These are phyloP conservation scores for Pseudogymnoascus sp. DNA, from an alignment of 2,329 filamentous ascomycete species.

Conservation along the genomic window DNA sequence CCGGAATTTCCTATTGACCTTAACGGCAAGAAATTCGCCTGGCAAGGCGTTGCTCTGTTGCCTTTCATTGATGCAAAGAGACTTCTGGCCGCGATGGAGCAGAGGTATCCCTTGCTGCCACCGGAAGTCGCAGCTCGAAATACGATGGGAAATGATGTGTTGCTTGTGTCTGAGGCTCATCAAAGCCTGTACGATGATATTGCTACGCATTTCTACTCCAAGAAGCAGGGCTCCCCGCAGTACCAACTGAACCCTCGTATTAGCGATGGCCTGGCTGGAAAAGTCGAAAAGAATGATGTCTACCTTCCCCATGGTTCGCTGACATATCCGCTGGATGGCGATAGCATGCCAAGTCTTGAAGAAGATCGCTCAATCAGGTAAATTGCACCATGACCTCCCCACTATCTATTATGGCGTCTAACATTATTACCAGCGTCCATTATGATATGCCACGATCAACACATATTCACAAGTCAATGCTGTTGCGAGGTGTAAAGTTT, in stretches of 20 bases:
- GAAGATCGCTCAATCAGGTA: conserved; percentile 81
- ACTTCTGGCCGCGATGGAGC: conserved; percentile 71
- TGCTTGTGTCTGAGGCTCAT: conserved; percentile 78
- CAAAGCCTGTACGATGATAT: conserved; percentile 75
- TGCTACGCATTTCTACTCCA: conserved; percentile 80
- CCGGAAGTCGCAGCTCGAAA: conserved; percentile 74
- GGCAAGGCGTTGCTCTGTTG: conserved; percentile 89
- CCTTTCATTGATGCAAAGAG: conserved; percentile 94
- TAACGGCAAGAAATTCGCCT: conserved; percentile 97
- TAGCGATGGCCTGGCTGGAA: conserved; percentile 72
- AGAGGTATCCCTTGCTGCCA: conserved; percentile 71
- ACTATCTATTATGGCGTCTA: conserved; percentile 10
- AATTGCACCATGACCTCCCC: conserved; percentile 27
- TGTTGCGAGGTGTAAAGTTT: conserved; percentile 74
- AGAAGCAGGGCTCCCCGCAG: conserved; percentile 61
- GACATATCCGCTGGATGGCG: conserved; percentile 65
- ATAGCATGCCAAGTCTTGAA: conserved; percentile 66
- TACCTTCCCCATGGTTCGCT: conserved; percentile 80
- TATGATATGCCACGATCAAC: conserved; percentile 71
- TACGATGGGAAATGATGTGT: conserved; percentile 65
- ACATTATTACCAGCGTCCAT: conserved; percentile 52
- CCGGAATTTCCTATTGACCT: conserved; percentile 88
- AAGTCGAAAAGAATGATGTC: conserved; percentile 69
- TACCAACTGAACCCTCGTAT: conserved; percentile 66
- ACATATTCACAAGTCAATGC: conserved; percentile 84